Conservation (phyloP, 176 grass and related monocot genomes). For the Secale cereale region DNA sequence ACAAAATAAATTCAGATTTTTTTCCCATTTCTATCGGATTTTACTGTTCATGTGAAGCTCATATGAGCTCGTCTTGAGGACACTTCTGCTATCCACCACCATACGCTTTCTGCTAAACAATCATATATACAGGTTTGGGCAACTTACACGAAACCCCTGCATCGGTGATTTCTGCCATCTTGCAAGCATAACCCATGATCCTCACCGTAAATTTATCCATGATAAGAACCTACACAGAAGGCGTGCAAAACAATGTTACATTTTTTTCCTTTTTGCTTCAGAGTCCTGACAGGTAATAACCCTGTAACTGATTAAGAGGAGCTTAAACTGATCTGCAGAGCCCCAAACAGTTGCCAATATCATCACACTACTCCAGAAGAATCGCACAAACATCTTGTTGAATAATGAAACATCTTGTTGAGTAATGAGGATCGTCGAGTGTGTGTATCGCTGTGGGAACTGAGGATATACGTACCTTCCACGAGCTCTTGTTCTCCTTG, state of each 20-base stretch:
- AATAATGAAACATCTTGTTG: background rate
- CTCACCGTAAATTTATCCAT: conserved; percentile 96
- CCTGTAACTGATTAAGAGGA: background rate
- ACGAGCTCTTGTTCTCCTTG: conserved; percentile 64
- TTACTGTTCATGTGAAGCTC: too few species aligned
- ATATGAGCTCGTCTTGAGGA: too few species aligned
- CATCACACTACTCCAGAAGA: background rate
- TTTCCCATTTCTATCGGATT: too few species aligned
- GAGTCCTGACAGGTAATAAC: background rate
- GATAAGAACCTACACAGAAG: conserved; percentile 70
- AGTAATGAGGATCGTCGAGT: background rate
- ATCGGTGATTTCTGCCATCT: conserved; percentile 97
- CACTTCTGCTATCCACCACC: background rate
- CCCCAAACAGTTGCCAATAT: background rate
- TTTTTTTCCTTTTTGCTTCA: background rate
- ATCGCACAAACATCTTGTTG: background rate
- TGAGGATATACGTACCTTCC: conserved; percentile 71
- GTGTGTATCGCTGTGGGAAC: too few species aligned
- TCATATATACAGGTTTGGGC: background rate
- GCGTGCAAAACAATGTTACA: background rate
- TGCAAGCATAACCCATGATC: conserved; percentile 85
- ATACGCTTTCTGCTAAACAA: background rate
- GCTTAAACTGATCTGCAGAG: background rate
- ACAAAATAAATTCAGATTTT: too few species aligned
- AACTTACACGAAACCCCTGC: conserved; percentile 85